Conservation (phyloP, 139 green algal species). For the Chlorella ohadii region DNA sequence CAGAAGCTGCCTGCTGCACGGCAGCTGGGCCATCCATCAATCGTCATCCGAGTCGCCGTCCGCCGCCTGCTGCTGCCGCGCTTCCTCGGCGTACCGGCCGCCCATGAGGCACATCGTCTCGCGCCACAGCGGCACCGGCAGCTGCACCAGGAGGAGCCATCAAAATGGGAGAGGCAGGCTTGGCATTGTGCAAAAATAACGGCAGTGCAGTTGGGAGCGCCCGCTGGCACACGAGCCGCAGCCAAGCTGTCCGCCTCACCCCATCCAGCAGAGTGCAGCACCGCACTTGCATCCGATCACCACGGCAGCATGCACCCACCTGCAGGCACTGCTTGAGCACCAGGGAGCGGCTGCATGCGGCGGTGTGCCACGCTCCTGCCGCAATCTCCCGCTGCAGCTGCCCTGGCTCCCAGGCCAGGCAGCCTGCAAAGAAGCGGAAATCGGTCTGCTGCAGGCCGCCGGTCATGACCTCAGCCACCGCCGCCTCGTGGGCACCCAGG, state of each 20-base stretch:
- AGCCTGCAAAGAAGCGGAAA: constrained; percentile 71
- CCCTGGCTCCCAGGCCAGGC: constrained; percentile 54
- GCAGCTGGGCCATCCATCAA: too few relatives aligned
- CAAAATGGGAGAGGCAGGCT: too few relatives aligned
- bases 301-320: too few relatives aligned
- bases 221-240: too few relatives aligned
- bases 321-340: constrained; percentile 68
- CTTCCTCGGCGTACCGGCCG: constrained; percentile 4
- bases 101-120: constrained; percentile 70
- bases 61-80: too few relatives aligned
- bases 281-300: too few relatives aligned
- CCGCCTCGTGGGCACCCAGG: background rate
- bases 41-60: too few relatives aligned
- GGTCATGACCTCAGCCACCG: constrained; percentile 12
- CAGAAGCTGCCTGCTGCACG: too few relatives aligned
- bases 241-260: too few relatives aligned
- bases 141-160: constrained; percentile 30
- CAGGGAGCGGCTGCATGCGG: constrained; percentile 61
- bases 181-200: too few relatives aligned
- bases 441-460: background rate
- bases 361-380: constrained; percentile 57
- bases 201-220: too few relatives aligned
- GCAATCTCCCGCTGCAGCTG: constrained; percentile 62
- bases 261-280: too few relatives aligned
- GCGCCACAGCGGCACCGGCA: constrained; percentile 75